Evolutionary conservation across 768 basidiomycete species (phyloP), one percentile per base, ranked within the genome.

Genomic region (Suillus bovinus): DNA sequence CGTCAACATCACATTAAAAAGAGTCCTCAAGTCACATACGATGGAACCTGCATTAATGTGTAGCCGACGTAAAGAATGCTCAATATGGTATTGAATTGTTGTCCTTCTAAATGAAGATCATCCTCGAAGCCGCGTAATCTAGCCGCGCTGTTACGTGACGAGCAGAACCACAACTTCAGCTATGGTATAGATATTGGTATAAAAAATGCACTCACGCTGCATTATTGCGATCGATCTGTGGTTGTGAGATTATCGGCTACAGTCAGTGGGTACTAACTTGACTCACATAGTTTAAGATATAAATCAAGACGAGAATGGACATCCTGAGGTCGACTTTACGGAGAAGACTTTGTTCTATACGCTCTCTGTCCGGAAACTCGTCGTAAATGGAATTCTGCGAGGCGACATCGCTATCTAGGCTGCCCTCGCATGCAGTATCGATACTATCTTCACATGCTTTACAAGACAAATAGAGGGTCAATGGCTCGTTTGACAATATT

Each of bases 11-110:
- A n/a, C 1, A 34, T 22, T 50, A 29, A 59, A 36, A 29, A 44
- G 20, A 55, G 27, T 10, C 54, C 36, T 44, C 24, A 33, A 69
- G 5, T 13, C 4, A 75, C 86, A 69, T 67, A 88, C 86, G 86
- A 89, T 38, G 90, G 90, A 59, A 92, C 81, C 71, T 92, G 90
- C 89, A 91, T 90, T 42, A 90, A 73, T 61, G 88, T 88, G 69
- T 91, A 91, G 17, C 88, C 89, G 36, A 88, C 78, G 65, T 88
- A 89, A 54, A 89, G 79, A 58, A 88, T 83, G 46, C 87, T 87
- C 46, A 92, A 73, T 17, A 91, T 73, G 0, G 88, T 86, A 13
- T 85, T 81, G 69, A 90, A 92, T 66, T 91, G 80, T 59, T 80
- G 74, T 42, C 84, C 86, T 64, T 82, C 74, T 20, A 92, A 77